These are phyloP conservation scores for Biscogniauxia marginata DNA, from an alignment of 2,329 filamentous ascomycete species.

Conservation along the genomic window DNA sequence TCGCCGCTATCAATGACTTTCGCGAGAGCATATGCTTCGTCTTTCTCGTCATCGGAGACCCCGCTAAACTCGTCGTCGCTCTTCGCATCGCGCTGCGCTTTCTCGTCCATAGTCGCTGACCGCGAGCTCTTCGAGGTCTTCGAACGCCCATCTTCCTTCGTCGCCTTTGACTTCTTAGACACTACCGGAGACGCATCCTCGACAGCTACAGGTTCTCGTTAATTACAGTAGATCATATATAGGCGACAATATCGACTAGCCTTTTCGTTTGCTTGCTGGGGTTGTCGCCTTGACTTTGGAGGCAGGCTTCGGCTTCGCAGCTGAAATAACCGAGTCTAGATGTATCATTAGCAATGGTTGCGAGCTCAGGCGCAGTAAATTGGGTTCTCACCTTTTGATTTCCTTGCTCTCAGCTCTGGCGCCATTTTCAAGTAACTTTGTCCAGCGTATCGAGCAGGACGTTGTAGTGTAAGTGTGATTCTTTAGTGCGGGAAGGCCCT, in stretches of 20 bases:
- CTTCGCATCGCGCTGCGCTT: slow-evolving; percentile 24
- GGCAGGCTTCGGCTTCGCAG: slow-evolving; percentile 38
- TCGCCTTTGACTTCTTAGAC: slow-evolving; percentile 46
- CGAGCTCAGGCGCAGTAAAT: not conserved
- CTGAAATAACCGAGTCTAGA: slow-evolving; percentile 29
- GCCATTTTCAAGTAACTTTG: slow-evolving; percentile 38
- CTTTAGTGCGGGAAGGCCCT: slow-evolving; percentile 7
- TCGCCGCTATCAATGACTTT: slow-evolving; percentile 47
- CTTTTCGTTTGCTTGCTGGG: slow-evolving; percentile 37
- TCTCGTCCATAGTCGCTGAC: slow-evolving; percentile 23
- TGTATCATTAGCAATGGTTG: slow-evolving; percentile 5
- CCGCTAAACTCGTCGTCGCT: slow-evolving; percentile 33
- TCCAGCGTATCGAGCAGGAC: slow-evolving; percentile 5
- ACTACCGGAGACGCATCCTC: slow-evolving; percentile 46
- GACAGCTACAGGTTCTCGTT: slow-evolving; percentile 32
- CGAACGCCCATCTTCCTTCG: slow-evolving; percentile 26
- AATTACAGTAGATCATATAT: not conserved
- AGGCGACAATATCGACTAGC: slow-evolving; percentile 21
- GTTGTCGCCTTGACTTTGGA: slow-evolving; percentile 33
- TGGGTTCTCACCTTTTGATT: slow-evolving; percentile 27
- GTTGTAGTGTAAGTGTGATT: slow-evolving; percentile 7
- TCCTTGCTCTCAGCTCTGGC: slow-evolving; percentile 42
- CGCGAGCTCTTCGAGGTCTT: slow-evolving; percentile 25
- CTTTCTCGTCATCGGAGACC: slow-evolving; percentile 36
- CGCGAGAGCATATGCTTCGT: slow-evolving; percentile 45